A percentile compares a stretch with the other conserved stretches of the same genome.
These are phyloP conservation scores for Euphrasia confusa DNA, from an alignment of 257 asterid species.

Conservation along the genomic window DNA sequence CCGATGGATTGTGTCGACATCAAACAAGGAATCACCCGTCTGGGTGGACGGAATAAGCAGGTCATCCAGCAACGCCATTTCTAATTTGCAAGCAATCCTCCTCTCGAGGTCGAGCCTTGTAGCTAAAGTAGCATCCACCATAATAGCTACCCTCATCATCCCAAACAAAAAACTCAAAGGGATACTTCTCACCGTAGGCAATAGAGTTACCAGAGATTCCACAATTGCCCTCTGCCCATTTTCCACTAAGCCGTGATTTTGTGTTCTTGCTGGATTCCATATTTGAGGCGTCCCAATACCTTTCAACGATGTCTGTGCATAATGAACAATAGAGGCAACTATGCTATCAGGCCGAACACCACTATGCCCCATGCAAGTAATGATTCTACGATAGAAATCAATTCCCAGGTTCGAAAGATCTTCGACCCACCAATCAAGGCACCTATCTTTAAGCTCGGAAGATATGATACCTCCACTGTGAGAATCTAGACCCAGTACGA, in stretches of 20 bases:
- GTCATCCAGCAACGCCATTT: constrained; percentile 56
- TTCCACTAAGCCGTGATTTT: constrained; percentile 25
- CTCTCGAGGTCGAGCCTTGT: constrained; percentile 53
- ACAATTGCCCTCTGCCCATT: constrained; percentile 40
- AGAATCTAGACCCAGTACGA: constrained; percentile 47
- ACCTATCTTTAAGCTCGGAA: constrained; percentile 32
- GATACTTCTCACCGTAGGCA: constrained; percentile 47
- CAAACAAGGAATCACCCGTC: constrained; percentile 52
- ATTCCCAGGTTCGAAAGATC: constrained; percentile 47
- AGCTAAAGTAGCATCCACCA: constrained; percentile 45
- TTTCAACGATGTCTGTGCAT: constrained; percentile 46
- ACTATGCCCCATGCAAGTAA: constrained; percentile 39
- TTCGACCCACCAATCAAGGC: constrained; percentile 67
- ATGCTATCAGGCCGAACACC: constrained; percentile 50
- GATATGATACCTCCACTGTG: not conserved
- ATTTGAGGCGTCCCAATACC: constrained; percentile 56
- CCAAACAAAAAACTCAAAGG: constrained; percentile 52
- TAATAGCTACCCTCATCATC: constrained; percentile 52
- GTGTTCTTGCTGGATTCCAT: constrained; percentile 49
- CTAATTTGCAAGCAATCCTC: constrained; percentile 47
- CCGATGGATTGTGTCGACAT: constrained; percentile 46
- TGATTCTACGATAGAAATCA: constrained; percentile 39
- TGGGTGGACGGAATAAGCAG: constrained; percentile 52
- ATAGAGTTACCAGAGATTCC: constrained; percentile 44
- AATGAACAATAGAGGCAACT: constrained; percentile 52